Evolutionary conservation across 345 rosid genomes (phyloP).

Genomic region (Pseudoturritis turrita): DNA sequence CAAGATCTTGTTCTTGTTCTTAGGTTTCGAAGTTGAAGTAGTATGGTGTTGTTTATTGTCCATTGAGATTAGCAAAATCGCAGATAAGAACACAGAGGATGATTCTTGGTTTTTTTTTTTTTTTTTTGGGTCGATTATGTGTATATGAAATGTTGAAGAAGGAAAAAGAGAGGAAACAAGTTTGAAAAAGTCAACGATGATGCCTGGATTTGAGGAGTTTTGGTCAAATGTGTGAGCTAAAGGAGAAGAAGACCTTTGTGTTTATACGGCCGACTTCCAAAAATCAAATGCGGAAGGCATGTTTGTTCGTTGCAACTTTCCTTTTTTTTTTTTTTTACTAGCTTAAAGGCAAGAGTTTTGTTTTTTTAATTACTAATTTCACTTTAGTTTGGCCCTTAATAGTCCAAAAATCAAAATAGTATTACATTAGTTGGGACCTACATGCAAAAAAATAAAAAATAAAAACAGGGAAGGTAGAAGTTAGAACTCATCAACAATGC

Average conservation of each 20-base stretch:
- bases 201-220: conserved; percentile 20
- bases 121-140: not conserved
- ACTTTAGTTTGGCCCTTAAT: not conserved
- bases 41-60: conserved; percentile 14
- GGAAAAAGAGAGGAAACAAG: conserved; percentile 23
- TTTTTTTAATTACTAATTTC: not conserved
- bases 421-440: conserved; percentile 18
- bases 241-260: conserved; percentile 15
- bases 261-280: conserved; percentile 25
- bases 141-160: not conserved
- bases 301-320: conserved; percentile 5
- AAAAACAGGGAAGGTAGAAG: not conserved
- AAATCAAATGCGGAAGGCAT: conserved; percentile 25
- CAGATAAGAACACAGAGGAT: conserved; percentile 19
- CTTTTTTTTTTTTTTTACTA: not conserved
- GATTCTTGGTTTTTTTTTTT: not conserved
- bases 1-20: conserved; percentile 41
- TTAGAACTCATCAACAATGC: conserved; percentile 10
- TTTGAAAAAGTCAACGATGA: conserved; percentile 30
- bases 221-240: conserved; percentile 31
- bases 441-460: not conserved
- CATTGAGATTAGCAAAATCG: not conserved
- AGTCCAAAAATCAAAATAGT: not conserved
- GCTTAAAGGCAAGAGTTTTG: not conserved
- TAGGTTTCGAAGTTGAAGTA: conserved; percentile 29